Base-by-base conservation (phyloP, 73 alveolate genomes). In the Tetrahymena borealis region DNA sequence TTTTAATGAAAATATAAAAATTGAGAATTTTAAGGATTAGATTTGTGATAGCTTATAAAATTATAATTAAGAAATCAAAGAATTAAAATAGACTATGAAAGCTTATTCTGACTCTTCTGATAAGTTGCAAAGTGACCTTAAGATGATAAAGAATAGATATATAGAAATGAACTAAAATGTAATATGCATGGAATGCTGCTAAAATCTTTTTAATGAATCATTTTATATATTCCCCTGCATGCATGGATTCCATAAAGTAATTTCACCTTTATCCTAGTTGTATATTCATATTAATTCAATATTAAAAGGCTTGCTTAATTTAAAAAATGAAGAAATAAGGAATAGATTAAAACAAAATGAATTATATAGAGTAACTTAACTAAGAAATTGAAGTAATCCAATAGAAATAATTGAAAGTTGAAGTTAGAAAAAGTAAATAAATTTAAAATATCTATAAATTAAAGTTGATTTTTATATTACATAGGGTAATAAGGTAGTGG, bases 1-100 rank as follows among this genome's bases (percentile, higher is more conserved):
- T 41, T 98, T 98, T 94, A 98, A 98, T 78, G 99, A 97, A 91
- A 97, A 97, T 40, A 98, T 97, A 0, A 98, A 98, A 93, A 98
- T 98, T 16, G 99, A 98, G 91, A 96, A 98, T 41, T 95, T 98
- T 92, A 98, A 98, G 96, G 98, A 96, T 78, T 99, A 98, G 78
- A 96, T 98, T 90, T 98, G 99, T 79, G 94, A 97, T 91, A 97
- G 99, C 95, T 96, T 98, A 11, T 98, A 96, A 90, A 98, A 97
- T 37, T 98, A 98, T 92, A 98, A 98, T 93, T 95, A 94, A 77
- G 98, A 97, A 94, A 98, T 98, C 41, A 94, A 94, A 91, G 97
- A 96, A 93, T 94, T 98, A 90, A 98, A 97, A 94, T 96, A 96
- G 90, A 98, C 97, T 91, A 95, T 98, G 31, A 96, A 94, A 91